Evolutionary conservation across 345 rosid species (phyloP), one percentile per base, ranked within the genome.

Genomic region (Aegle marmelos): DNA sequence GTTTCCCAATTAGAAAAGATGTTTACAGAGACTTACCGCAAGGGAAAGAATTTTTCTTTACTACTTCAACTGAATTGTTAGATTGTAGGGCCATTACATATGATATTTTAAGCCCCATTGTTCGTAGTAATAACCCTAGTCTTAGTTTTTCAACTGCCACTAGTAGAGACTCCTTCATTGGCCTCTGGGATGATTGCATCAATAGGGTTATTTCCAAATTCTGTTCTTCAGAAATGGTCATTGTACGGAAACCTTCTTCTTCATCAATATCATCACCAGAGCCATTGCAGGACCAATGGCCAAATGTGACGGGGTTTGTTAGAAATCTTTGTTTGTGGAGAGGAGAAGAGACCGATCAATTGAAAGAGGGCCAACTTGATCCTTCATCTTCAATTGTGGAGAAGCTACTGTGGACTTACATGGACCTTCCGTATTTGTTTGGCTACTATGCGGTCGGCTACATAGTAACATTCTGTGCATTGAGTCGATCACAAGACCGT

Each of bases 121-220:
- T 94, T 58, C 86, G 94, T 4, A 36, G 79, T 73, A 88, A 87
- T 73, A 88, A 87, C 86, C 90, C 92, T 81, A 82, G 81, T 68
- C 77, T 83, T 41, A 80, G 73, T 68, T 78, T 78, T 17, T 77
- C 86, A 25, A 83, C 90, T 37, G 86, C 90, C 64, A 75, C 97
- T 0, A 86, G 90, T 68, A 83, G 94, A 63, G 99, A 96, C 86
- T 96, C 99, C 10, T 86, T 85, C 53, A 90, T 92, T 45, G 93
- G 97, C 28, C 76, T 96, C 21, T 96, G 98, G 98, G 97, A 96
- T 31, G 95, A 94, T 80, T 92, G 94, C 84, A 81, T 96, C 74
- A 94, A 91, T 77, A 71, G 98, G 79, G 79, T 91, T 24, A 89
- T 96, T 10, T 89, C 97, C 48, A 92, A 91, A 83, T 92, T 92